Percentiles rank a stretch among this genome's conserved stretches.
Conservation (phyloP, 2,329 filamentous ascomycete species). For the Aspergillus intermedius region DNA sequence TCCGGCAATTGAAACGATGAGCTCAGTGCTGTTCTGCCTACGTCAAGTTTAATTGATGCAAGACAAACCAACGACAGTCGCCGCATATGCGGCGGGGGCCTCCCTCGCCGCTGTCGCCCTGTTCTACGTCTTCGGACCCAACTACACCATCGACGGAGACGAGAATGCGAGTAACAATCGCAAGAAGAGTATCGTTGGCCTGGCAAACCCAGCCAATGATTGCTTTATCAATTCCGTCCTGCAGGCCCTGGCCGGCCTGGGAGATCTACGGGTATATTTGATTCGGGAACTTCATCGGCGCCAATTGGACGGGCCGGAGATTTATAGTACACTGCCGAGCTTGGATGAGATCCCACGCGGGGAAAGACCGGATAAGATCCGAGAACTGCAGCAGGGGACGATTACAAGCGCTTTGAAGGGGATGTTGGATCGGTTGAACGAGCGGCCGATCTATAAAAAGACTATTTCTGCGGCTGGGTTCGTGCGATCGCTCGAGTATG, state of each 20-base stretch:
- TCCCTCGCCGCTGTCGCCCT: conserved; percentile 91
- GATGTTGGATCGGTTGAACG: conserved; percentile 85
- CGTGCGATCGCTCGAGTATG: conserved; percentile 72
- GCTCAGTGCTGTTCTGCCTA: neutral
- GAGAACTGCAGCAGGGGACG: conserved; percentile 66
- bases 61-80: conserved; percentile 74
- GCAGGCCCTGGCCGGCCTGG: conserved; percentile 83
- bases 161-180: conserved; percentile 52
- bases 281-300: conserved; percentile 86
- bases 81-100: conserved; percentile 89
- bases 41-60: conserved; percentile 55
- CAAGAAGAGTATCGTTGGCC: conserved; percentile 82
- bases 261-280: conserved; percentile 81
- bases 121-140: conserved; percentile 97
- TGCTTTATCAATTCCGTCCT: conserved; percentile 96
- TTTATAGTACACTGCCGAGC: conserved; percentile 61
- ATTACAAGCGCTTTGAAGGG: conserved; percentile 86
- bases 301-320: conserved; percentile 66
- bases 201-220: conserved; percentile 87
- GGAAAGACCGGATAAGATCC: conserved; percentile 43
- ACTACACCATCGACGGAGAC: conserved; percentile 86
- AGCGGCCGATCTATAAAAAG: conserved; percentile 88
- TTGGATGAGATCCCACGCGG: conserved; percentile 33
- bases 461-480: conserved; percentile 85
- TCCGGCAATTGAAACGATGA: neutral